These are phyloP conservation scores for Diaporthe sp. DNA, from an alignment of 2,329 filamentous ascomycete genomes.

Conservation along the genomic window DNA sequence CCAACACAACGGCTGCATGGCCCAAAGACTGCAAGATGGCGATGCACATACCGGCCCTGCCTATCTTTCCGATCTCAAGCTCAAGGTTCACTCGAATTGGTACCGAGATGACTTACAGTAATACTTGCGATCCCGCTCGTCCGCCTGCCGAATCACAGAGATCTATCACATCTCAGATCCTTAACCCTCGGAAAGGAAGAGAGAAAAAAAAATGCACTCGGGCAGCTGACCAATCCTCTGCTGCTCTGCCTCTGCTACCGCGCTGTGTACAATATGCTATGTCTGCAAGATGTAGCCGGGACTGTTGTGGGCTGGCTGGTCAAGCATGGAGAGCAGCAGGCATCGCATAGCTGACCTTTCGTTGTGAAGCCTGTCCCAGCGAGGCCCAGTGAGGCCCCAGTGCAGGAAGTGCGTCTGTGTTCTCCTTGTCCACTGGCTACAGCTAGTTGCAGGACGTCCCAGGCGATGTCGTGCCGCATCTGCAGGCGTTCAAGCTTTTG, in stretches of 20 bases:
- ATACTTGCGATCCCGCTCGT: constrained; percentile 28
- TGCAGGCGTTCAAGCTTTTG: constrained; percentile 19
- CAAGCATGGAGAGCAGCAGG: not conserved
- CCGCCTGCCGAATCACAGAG: constrained; percentile 28
- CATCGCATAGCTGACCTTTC: not conserved
- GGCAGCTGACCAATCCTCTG: constrained; percentile 23
- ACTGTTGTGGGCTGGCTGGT: not conserved
- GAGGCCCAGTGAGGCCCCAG: not conserved
- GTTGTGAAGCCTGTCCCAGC: not conserved
- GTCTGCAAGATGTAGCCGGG: not conserved
- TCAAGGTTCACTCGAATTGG: constrained; percentile 8
- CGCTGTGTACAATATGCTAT: not conserved
- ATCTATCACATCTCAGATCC: constrained; percentile 26
- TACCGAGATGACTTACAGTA: constrained; percentile 30
- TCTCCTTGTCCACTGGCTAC: not conserved
- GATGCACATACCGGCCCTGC: not conserved
- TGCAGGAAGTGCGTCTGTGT: not conserved
- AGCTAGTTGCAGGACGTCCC: not conserved
- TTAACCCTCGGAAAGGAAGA: constrained; percentile 11
- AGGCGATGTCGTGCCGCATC: not conserved
- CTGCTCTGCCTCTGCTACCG: not conserved
- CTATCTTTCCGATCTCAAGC: not conserved
- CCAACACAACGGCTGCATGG: not conserved
- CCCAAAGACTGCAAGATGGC: not conserved
- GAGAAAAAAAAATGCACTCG: constrained; percentile 5